Evolutionary conservation across 2,329 filamentous ascomycete species (phyloP), one percentile per base, ranked within the genome.

Genomic region (Hymenoscyphus fraxineus): DNA sequence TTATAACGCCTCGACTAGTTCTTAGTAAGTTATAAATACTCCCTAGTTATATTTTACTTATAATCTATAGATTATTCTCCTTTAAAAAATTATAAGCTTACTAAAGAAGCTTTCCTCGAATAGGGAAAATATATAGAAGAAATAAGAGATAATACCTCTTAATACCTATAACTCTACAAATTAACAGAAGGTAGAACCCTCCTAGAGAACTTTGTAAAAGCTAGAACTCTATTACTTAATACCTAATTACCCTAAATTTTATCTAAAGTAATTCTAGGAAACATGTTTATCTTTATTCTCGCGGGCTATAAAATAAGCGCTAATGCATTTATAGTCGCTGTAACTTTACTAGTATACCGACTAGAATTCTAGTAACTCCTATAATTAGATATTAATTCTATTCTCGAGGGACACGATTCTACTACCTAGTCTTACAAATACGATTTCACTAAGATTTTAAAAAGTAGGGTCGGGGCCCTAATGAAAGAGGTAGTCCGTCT

Each of bases 261-360:
- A 27, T 22, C 51, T 12, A 22, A 27, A 16, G 51, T 22, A 64
- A 87, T 93, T 65, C 78, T 89, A 39, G 88, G 89, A 61, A 92
- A 93, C 71, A 85, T 89, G 16, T 88, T 88, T 66, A 79, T 88
- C 70, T 85, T 86, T 76, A 80, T 84, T 66, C 80, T 93, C 1
- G 90, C 91, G 0, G 91, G 91, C 16, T 90, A 94, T 76, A 91
- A 94, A 76, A 93, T 90, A 1, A 89, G 89, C 1, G 90, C 90
- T 61, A 91, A 90, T 75, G 83, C 85, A 5, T 79, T 93, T 41
- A 88, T 93, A 76, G 92, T 90, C 73, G 81, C 86, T 1, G 77
- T 92, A 4, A 73, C 91, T 40, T 82, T 86, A 68, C 82, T 94
- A 4, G 90, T 90, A n/a, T 82, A 85, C 71, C 82, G 88, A 69